phyloP scores from a whole-genome alignment of 2,329 filamentous ascomycete genomes.

The Didymellaceae sp. region DNA sequence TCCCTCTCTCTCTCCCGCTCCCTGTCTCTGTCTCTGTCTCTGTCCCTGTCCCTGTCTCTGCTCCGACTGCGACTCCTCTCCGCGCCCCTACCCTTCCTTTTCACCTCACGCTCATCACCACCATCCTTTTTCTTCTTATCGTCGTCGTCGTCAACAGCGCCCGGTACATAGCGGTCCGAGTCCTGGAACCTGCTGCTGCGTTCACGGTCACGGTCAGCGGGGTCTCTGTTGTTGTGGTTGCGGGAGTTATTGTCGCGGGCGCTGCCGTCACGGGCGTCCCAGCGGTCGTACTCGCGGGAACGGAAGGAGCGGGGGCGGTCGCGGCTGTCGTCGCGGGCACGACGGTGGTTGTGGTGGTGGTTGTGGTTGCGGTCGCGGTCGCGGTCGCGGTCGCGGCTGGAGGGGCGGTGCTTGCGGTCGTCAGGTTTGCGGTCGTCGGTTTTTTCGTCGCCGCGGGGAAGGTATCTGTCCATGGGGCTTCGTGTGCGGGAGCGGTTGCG shows the following conservation, averaged over 20 bases:
- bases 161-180: constrained; percentile 42
- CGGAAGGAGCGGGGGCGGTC: constrained; percentile 48
- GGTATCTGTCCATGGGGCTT: constrained; percentile 49
- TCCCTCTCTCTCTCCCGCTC: constrained; percentile 21
- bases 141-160: constrained; percentile 17
- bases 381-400: background rate
- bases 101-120: constrained; percentile 25
- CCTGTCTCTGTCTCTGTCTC: constrained; percentile 21
- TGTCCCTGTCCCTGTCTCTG: constrained; percentile 12
- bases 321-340: constrained; percentile 48
- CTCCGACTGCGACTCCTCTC: constrained; percentile 21
- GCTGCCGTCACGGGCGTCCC: constrained; percentile 30
- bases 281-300: constrained; percentile 52
- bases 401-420: background rate
- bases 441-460: constrained; percentile 37
- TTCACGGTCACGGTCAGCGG: too few species aligned
- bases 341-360: constrained; percentile 24
- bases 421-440: constrained; percentile 21
- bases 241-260: constrained; percentile 4
- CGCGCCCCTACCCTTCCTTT: constrained; percentile 36
- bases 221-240: constrained; percentile 1
- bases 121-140: constrained; percentile 29
- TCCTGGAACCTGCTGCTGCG: constrained; percentile 32
- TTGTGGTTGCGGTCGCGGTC: constrained; percentile 16
- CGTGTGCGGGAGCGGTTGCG: constrained; percentile 28